Percentiles rank a stretch among this genome's conserved stretches.
These are phyloP conservation scores for Boletus pseudopeckii DNA, from an alignment of 768 basidiomycete species.

Conservation along the genomic window DNA sequence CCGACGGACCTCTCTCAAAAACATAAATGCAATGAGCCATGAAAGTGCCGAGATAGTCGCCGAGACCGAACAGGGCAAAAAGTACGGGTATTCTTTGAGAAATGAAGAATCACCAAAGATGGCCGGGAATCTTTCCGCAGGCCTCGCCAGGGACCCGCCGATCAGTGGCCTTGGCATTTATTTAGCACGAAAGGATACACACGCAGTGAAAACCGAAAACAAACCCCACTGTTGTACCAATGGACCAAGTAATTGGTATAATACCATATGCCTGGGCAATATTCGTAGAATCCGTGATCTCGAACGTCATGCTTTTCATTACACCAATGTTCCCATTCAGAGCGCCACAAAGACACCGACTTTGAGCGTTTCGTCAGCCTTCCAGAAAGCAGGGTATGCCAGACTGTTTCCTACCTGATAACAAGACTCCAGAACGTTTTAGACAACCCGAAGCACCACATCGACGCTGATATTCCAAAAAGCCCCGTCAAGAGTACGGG, in stretches of 20 bases:
- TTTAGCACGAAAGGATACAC: conserved; percentile 1
- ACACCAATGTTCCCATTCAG: conserved; percentile 56
- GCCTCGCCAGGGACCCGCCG: conserved; percentile 62
- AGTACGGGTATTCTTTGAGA: conserved; percentile 67
- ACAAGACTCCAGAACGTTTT: conserved; percentile 43
- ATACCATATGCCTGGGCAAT: conserved; percentile 48
- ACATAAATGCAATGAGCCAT: conserved; percentile 47
- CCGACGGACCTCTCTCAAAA: conserved; percentile 49
- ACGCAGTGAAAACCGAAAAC: conserved; percentile 8
- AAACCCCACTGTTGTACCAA: conserved; percentile 42
- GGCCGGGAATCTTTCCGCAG: conserved; percentile 61
- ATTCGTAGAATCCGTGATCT: conserved; percentile 38
- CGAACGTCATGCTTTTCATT: conserved; percentile 44
- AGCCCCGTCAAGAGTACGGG: conserved; percentile 46
- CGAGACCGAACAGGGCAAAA: conserved; percentile 64
- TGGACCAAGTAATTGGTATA: conserved; percentile 49
- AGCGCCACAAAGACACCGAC: conserved; percentile 45
- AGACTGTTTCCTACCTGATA: conserved; percentile 31
- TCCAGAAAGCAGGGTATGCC: background rate
- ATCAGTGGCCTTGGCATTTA: conserved; percentile 52
- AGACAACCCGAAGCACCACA: conserved; percentile 48
- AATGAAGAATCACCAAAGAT: conserved; percentile 56
- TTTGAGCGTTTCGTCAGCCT: conserved; percentile 10
- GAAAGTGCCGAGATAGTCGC: conserved; percentile 52
- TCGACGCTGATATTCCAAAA: conserved; percentile 42